Evolutionary conservation across 805 yeast species (phyloP).

Genomic region (Maudiozyma saulgeensis): DNA sequence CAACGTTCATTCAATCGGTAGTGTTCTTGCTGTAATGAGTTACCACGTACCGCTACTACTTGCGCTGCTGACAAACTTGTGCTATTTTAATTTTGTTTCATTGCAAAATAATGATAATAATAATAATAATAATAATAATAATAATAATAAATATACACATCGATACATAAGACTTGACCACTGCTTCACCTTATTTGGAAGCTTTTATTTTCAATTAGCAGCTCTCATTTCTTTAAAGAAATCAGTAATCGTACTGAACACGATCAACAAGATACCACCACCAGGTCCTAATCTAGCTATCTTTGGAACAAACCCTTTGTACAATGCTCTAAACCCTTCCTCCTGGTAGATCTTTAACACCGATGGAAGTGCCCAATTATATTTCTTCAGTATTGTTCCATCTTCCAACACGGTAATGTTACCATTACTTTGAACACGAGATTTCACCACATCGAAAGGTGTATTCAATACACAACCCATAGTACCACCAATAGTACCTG

Average conservation of each 20-base stretch:
- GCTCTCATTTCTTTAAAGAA: slow-evolving; percentile 52
- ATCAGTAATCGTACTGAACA: slow-evolving; percentile 92
- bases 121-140: background rate
- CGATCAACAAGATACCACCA: slow-evolving; percentile 95
- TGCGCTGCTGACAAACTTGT: too few relatives aligned
- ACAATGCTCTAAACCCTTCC: slow-evolving; percentile 86
- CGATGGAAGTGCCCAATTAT: slow-evolving; percentile 87
- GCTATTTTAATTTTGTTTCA: background rate
- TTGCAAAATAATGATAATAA: background rate
- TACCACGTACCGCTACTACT: too few relatives aligned
- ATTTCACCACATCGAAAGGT: slow-evolving; percentile 95
- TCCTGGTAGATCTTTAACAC: slow-evolving; percentile 61
- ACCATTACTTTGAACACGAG: slow-evolving; percentile 68
- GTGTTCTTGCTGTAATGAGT: too few relatives aligned
- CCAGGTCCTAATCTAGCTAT: slow-evolving; percentile 98
- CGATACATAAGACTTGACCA: background rate
- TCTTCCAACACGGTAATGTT: slow-evolving; percentile 30
- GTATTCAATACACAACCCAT: slow-evolving; percentile 92
- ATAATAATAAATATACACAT: background rate
- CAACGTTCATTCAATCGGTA: too few relatives aligned
- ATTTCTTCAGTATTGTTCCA: slow-evolving; percentile 68
- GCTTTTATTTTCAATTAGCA: too few relatives aligned
- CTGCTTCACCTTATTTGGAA: too few relatives aligned
- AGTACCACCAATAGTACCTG: slow-evolving; percentile 96
- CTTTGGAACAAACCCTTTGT: slow-evolving; percentile 95